These are phyloP conservation scores for Naganishia onofrii DNA, from an alignment of 768 basidiomycete species.

Conservation along the genomic window DNA sequence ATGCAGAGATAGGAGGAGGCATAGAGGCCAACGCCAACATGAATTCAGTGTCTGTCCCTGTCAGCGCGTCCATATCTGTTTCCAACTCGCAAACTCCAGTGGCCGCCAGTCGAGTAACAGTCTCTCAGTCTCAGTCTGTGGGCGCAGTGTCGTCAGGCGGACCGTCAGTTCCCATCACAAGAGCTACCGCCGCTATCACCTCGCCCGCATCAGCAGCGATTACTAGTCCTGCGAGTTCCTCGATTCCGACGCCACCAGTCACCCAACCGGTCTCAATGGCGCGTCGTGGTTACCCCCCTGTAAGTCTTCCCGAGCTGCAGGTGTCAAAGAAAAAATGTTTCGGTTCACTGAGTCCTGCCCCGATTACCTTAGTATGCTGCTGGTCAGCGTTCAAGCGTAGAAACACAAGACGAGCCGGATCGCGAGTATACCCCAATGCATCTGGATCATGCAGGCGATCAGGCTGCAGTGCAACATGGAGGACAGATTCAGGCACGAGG, in stretches of 20 bases:
- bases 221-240: background rate
- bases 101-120: background rate
- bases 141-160: background rate
- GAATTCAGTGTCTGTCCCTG: background rate
- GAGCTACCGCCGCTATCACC: background rate
- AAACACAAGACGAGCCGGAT: background rate
- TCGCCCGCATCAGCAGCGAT: background rate
- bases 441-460: background rate
- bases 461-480: background rate
- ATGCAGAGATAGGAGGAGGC: background rate
- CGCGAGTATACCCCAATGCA: background rate
- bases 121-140: background rate
- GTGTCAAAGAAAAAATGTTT: no score
- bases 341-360: no score
- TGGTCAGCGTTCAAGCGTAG: background rate
- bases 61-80: background rate
- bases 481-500: background rate
- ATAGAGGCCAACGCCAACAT: background rate
- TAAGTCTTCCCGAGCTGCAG: background rate
- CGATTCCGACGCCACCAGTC: background rate
- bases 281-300: background rate
- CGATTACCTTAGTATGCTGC: background rate
- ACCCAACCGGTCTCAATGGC: background rate
- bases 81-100: background rate
- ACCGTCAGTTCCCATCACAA: background rate